Conservation (phyloP, 768 basidiomycete species). For the Agrocybe praecox region DNA sequence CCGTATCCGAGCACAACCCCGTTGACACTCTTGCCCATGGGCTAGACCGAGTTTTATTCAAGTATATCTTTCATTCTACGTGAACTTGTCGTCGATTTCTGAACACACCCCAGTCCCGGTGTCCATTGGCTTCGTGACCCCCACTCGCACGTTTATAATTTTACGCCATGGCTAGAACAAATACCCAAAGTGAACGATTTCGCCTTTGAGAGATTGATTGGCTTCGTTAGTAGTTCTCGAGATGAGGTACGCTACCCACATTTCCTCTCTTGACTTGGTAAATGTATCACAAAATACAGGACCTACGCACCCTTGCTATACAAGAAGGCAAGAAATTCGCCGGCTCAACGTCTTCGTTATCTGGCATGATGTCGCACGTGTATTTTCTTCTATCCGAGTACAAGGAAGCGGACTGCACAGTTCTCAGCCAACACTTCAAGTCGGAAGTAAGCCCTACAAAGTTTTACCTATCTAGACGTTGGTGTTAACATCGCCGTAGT, state of each 20-base stretch:
- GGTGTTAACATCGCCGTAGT: constrained; percentile 36
- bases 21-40: constrained; percentile 60
- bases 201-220: constrained; percentile 75
- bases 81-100: background rate
- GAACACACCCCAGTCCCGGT: constrained; percentile 60
- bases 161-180: constrained; percentile 65
- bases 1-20: constrained; percentile 47
- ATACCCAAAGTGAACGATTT: constrained; percentile 84
- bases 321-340: constrained; percentile 62
- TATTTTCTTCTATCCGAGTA: constrained; percentile 85
- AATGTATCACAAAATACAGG: constrained; percentile 39
- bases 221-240: constrained; percentile 77
- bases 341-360: constrained; percentile 90
- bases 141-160: constrained; percentile 85
- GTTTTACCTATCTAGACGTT: background rate
- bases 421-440: constrained; percentile 61
- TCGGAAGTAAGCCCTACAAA: constrained; percentile 49
- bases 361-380: constrained; percentile 81
- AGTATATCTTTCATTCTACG: constrained; percentile 20
- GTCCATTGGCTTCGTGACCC: constrained; percentile 91
- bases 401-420: constrained; percentile 61
- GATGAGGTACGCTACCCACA: constrained; percentile 55
- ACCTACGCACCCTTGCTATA: constrained; percentile 63
- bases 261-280: background rate
- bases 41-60: constrained; percentile 66